Evolutionary conservation across 345 rosid species (phyloP).

Genomic region (Diplotaxis tenuifolia): DNA sequence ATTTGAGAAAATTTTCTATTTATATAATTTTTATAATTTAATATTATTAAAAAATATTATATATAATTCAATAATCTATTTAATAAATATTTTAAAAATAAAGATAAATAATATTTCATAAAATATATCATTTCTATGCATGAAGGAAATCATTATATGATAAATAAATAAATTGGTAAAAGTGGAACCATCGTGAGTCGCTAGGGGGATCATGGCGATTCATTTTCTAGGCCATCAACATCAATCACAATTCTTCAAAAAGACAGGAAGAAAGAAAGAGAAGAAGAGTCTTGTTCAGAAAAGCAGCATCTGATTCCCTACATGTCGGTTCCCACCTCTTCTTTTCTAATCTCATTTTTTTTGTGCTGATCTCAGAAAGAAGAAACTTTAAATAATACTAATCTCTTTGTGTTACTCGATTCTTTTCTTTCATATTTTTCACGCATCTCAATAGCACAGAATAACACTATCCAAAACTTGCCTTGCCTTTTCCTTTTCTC

Average conservation of each 20-base stretch:
- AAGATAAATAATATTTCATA: too few relatives aligned
- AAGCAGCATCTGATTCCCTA: conserved; percentile 39
- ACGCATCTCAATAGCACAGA: conserved; percentile 30
- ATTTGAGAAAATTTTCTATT: too few relatives aligned
- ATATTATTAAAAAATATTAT: too few relatives aligned
- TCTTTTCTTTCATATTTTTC: conserved; percentile 27
- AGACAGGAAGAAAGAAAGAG: conserved; percentile 23
- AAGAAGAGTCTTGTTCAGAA: conserved; percentile 32
- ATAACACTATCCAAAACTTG: conserved; percentile 16
- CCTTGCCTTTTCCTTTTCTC: conserved; percentile 33
- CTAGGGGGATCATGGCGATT: neutral
- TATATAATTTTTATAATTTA: too few relatives aligned
- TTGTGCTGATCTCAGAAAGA: conserved; percentile 29
- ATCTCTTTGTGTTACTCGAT: conserved; percentile 7
- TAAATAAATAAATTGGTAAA: neutral
- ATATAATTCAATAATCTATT: too few relatives aligned
- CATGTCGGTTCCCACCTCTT: conserved; percentile 28
- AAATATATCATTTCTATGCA: too few relatives aligned
- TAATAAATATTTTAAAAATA: too few relatives aligned
- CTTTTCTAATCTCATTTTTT: conserved; percentile 19
- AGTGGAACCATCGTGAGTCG: neutral
- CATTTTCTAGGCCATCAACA: conserved; percentile 16
- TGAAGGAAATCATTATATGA: neutral
- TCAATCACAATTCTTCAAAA: conserved; percentile 28
- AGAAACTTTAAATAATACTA: conserved; percentile 6